Percentiles rank a stretch among this genome's conserved stretches.
Evolutionary conservation across 2,329 filamentous ascomycete species (phyloP).

Genomic region (Nectriaceae sp.): DNA sequence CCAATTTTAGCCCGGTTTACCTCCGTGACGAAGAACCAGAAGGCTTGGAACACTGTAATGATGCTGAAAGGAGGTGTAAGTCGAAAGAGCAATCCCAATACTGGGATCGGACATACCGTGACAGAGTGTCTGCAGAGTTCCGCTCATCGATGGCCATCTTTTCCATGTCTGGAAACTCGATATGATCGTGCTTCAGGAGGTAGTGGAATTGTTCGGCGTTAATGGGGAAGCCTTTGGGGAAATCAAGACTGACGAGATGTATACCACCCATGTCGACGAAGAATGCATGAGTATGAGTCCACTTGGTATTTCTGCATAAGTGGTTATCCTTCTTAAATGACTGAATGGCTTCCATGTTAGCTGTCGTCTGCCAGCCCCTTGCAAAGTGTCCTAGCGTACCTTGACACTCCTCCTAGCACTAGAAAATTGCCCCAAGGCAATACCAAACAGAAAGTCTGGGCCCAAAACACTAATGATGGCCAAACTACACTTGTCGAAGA

Average conservation of each 20-base stretch:
- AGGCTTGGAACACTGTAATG: slow-evolving; percentile 24
- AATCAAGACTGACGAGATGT: slow-evolving; percentile 32
- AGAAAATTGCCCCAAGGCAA: slow-evolving; percentile 36
- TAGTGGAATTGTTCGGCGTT: slow-evolving; percentile 37
- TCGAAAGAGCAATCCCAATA: too few relatives aligned
- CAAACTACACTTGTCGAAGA: slow-evolving; percentile 35
- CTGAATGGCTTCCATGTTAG: background rate
- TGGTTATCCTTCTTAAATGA: slow-evolving; percentile 7
- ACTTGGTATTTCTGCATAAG: slow-evolving; percentile 20
- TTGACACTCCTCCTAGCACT: slow-evolving; percentile 36
- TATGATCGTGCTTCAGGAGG: slow-evolving; percentile 28
- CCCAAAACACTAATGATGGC: slow-evolving; percentile 37
- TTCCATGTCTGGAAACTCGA: slow-evolving; percentile 29
- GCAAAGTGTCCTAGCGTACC: slow-evolving; percentile 6
- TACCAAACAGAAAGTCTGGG: slow-evolving; percentile 38
- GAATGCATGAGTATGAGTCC: slow-evolving; percentile 43
- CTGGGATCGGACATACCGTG: slow-evolving; percentile 16
- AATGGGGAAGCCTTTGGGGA: slow-evolving; percentile 34
- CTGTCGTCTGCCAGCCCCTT: background rate
- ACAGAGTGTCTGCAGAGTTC: slow-evolving; percentile 30
- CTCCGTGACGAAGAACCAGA: slow-evolving; percentile 27
- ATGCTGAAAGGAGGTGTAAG: slow-evolving; percentile 13
- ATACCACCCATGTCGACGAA: slow-evolving; percentile 45
- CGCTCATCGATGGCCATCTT: slow-evolving; percentile 29
- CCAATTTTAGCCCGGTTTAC: slow-evolving; percentile 17